phyloP scores from a whole-genome alignment of 2,329 filamentous ascomycete species.

The Cytospora mali region DNA sequence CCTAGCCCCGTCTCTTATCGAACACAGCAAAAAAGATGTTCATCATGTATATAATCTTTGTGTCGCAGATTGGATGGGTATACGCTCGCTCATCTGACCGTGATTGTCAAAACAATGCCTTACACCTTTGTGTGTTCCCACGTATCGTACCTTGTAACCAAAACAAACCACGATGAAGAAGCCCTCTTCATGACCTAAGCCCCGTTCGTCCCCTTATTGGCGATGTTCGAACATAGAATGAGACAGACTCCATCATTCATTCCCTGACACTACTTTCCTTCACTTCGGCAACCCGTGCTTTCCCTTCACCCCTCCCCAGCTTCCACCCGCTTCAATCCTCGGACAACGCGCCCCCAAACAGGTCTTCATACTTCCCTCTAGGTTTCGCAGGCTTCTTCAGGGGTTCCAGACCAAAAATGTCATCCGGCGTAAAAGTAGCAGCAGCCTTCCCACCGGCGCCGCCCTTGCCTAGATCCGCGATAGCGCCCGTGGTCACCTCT shows the following conservation, averaged over 20 bases:
- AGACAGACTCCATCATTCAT: neutral
- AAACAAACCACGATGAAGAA: neutral
- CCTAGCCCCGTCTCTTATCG: neutral
- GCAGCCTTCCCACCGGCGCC: constrained; percentile 36
- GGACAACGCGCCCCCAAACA: constrained; percentile 24
- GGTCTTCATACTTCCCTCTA: constrained; percentile 27
- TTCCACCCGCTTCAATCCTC: constrained; percentile 12
- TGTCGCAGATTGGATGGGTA: neutral
- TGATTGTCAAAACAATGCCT: neutral
- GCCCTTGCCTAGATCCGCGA: constrained; percentile 37
- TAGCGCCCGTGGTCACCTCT: constrained; percentile 47
- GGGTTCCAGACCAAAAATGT: constrained; percentile 60
- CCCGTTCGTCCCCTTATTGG: too few species aligned
- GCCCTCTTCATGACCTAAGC: too few species aligned
- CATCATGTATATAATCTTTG: neutral
- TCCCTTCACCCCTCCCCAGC: neutral
- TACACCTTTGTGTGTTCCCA: neutral
- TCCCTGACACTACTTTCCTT: neutral
- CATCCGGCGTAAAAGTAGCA: constrained; percentile 43
- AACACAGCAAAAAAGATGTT: neutral
- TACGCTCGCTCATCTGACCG: neutral
- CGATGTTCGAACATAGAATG: neutral
- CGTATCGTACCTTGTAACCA: neutral
- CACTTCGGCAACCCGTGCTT: neutral
- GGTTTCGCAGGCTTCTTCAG: constrained; percentile 40